Evolutionary conservation across 331 rosid genomes (phyloP).

Genomic region (Malus hybrid): DNA sequence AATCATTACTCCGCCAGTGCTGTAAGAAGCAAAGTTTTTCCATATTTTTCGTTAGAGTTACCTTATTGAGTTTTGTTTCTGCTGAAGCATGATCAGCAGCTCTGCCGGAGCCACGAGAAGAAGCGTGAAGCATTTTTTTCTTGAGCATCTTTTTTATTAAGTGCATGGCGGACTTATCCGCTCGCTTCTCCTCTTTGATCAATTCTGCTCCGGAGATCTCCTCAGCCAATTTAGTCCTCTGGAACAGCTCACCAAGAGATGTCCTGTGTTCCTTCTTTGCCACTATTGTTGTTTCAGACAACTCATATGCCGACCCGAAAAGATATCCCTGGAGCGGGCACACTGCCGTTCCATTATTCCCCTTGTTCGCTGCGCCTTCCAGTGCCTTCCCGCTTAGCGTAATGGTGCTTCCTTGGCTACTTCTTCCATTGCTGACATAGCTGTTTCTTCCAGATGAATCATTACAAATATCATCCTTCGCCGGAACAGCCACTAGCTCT

Average conservation of each 20-base stretch:
- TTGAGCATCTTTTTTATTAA: slow-evolving; percentile 69
- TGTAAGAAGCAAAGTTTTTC: neutral
- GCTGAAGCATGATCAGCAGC: slow-evolving; percentile 56
- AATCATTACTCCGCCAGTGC: no score
- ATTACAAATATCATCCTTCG: slow-evolving; percentile 55
- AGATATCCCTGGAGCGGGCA: slow-evolving; percentile 88
- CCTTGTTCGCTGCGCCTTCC: slow-evolving; percentile 44
- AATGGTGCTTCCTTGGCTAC: slow-evolving; percentile 78
- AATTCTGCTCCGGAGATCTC: slow-evolving; percentile 46
- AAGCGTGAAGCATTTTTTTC: slow-evolving; percentile 60
- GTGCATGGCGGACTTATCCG: slow-evolving; percentile 67
- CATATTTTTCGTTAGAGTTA: slow-evolving; percentile 10
- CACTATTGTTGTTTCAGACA: slow-evolving; percentile 54
- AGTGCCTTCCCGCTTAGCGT: slow-evolving; percentile 71
- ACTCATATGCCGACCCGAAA: slow-evolving; percentile 71
- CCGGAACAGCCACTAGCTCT: slow-evolving; percentile 59
- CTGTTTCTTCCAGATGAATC: slow-evolving; percentile 87
- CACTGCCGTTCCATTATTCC: slow-evolving; percentile 39
- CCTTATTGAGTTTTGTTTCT: slow-evolving; percentile 87
- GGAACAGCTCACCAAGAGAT: slow-evolving; percentile 89
- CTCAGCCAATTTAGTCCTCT: slow-evolving; percentile 68
- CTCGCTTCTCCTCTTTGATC: slow-evolving; percentile 53
- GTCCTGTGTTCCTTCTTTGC: slow-evolving; percentile 86
- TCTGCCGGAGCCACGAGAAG: slow-evolving; percentile 45
- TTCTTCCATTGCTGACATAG: slow-evolving; percentile 77